Evolutionary conservation across 768 basidiomycete genomes (phyloP).

Genomic region (Crucibulum laeve): DNA sequence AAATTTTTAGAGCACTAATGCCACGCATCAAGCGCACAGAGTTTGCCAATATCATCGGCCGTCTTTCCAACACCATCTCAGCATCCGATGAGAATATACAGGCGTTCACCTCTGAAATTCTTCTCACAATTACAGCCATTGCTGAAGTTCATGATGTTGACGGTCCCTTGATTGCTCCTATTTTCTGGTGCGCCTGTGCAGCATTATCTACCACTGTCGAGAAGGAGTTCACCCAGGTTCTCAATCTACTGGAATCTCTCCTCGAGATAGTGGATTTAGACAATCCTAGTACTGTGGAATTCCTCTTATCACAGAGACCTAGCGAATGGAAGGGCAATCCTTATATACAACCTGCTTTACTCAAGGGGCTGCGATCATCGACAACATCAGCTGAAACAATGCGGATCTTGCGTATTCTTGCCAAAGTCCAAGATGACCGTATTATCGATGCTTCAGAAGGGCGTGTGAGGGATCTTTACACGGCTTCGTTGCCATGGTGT

Average conservation of each 20-base stretch:
- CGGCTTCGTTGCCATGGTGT: slow-evolving; percentile 84
- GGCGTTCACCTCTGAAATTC: slow-evolving; percentile 77
- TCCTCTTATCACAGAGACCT: slow-evolving; percentile 66
- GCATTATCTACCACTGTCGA: slow-evolving; percentile 82
- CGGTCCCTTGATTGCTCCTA: slow-evolving; percentile 63
- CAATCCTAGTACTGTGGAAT: slow-evolving; percentile 61
- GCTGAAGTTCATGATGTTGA: slow-evolving; percentile 54
- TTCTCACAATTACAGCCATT: slow-evolving; percentile 68
- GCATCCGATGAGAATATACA: slow-evolving; percentile 75
- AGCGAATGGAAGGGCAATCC: slow-evolving; percentile 62
- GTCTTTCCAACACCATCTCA: slow-evolving; percentile 81
- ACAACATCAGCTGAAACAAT: slow-evolving; percentile 64
- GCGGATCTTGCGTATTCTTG: slow-evolving; percentile 57
- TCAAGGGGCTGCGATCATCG: slow-evolving; percentile 80
- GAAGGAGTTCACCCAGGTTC: slow-evolving; percentile 65
- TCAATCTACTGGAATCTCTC: slow-evolving; percentile 61
- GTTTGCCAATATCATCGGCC: slow-evolving; percentile 74
- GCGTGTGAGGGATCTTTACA: slow-evolving; percentile 79
- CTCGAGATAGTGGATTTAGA: slow-evolving; percentile 69
- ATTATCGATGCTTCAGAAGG: slow-evolving; percentile 70
- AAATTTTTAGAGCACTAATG: slow-evolving; percentile 80
- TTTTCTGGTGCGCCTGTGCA: slow-evolving; percentile 85
- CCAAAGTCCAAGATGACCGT: slow-evolving; percentile 53
- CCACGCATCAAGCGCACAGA: slow-evolving; percentile 67
- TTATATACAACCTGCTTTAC: slow-evolving; percentile 64